Evolutionary conservation across 2,329 filamentous ascomycete species (phyloP).

Genomic region (Fusarium torreyae): DNA sequence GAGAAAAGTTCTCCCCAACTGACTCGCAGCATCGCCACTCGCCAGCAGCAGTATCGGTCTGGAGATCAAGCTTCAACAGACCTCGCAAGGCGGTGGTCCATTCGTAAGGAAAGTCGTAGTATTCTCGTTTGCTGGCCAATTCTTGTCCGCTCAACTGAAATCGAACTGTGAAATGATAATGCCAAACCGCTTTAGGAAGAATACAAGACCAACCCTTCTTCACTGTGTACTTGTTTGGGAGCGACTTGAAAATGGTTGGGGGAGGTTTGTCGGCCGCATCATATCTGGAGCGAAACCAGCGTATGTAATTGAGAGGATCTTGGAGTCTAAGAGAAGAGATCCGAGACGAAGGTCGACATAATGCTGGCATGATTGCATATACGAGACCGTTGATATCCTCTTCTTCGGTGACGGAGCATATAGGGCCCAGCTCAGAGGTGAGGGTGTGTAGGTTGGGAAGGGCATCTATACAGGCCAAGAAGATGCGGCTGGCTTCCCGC

Average conservation of each 20-base stretch:
- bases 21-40: neutral
- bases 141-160: too few species aligned
- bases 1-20: neutral
- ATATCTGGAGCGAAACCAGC: neutral
- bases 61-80: conserved; percentile 9
- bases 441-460: conserved; percentile 4
- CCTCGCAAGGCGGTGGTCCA: conserved; percentile 3
- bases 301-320: conserved; percentile 1
- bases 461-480: neutral
- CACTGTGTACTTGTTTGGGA: too few species aligned
- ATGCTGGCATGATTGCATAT: neutral
- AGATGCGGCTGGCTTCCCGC: neutral
- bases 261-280: neutral
- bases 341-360: neutral
- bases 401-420: neutral
- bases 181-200: too few species aligned
- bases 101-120: neutral
- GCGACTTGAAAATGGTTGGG: neutral
- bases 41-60: neutral
- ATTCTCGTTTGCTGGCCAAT: too few species aligned
- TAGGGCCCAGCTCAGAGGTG: neutral
- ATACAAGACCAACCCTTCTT: neutral
- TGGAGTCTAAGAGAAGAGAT: conserved; percentile 3
- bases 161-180: too few species aligned
- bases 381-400: neutral